Conservation (phyloP, 495 filamentous ascomycete genomes). For the Cairneyella variabilis region DNA sequence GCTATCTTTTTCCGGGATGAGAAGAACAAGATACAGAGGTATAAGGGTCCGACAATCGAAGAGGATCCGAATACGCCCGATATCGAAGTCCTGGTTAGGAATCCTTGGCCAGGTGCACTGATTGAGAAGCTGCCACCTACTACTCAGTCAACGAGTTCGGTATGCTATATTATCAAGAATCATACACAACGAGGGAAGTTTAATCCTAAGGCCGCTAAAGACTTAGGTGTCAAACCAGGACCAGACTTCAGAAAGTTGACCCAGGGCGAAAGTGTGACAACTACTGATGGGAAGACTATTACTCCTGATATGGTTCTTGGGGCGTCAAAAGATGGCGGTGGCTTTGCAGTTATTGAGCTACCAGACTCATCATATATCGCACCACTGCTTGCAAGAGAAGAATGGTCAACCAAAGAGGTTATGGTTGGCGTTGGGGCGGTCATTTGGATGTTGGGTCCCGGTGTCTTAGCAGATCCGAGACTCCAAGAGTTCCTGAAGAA, state of each 20-base stretch:
- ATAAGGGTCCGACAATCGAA: slow-evolving; percentile 61
- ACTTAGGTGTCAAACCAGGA: slow-evolving; percentile 51
- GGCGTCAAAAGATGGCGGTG: slow-evolving; percentile 41
- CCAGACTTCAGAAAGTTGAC: slow-evolving; percentile 49
- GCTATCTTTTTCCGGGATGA: slow-evolving; percentile 64
- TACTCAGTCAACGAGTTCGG: slow-evolving; percentile 54
- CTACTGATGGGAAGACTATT: slow-evolving; percentile 52
- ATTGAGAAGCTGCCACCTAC: slow-evolving; percentile 63
- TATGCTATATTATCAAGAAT: slow-evolving; percentile 81
- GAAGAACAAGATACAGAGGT: slow-evolving; percentile 61
- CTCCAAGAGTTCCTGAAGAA: slow-evolving; percentile 65
- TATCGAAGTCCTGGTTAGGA: slow-evolving; percentile 69
- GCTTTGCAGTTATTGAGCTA: slow-evolving; percentile 77
- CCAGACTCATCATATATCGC: slow-evolving; percentile 65
- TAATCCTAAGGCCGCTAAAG: slow-evolving; percentile 53
- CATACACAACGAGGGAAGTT: slow-evolving; percentile 80
- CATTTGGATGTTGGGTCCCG: slow-evolving; percentile 75
- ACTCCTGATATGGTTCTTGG: slow-evolving; percentile 50
- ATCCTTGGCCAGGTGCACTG: slow-evolving; percentile 78
- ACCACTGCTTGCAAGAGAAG: slow-evolving; percentile 59
- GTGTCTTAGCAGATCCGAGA: slow-evolving; percentile 55
- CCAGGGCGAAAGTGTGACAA: slow-evolving; percentile 45
- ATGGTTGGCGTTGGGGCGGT: slow-evolving; percentile 64
- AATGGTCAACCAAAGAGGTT: slow-evolving; percentile 66
- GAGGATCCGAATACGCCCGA: slow-evolving; percentile 46